Evolutionary conservation across 176 grass and related monocot genomes (phyloP).

Genomic region (Saccharum officinarum): DNA sequence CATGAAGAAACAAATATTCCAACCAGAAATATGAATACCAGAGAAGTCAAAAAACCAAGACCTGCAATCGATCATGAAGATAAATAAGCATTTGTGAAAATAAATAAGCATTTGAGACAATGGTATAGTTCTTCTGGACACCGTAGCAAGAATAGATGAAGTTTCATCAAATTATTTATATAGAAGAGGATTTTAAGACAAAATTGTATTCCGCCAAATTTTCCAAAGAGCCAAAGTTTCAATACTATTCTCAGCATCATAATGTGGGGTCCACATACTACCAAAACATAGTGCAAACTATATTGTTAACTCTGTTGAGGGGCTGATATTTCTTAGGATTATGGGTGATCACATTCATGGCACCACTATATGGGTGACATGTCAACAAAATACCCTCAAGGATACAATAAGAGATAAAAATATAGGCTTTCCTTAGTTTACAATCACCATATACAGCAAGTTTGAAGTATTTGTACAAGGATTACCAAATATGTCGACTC

Average conservation of each 20-base stretch:
- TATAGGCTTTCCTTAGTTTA: background rate
- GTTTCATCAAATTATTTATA: background rate
- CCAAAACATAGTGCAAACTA: slow-evolving; percentile 4
- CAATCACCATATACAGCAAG: background rate
- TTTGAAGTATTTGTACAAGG: background rate
- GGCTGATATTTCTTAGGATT: background rate
- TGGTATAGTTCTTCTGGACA: background rate
- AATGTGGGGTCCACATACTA: background rate
- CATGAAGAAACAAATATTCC: slow-evolving; percentile 99
- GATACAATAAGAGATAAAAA: background rate
- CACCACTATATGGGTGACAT: background rate
- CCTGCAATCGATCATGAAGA: slow-evolving; percentile 49
- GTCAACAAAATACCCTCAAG: background rate
- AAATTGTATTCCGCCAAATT: background rate
- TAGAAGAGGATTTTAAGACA: background rate
- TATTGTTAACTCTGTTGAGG: background rate
- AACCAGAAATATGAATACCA: slow-evolving; percentile 94
- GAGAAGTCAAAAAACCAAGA: slow-evolving; percentile 97
- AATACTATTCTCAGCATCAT: background rate
- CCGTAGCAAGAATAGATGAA: background rate
- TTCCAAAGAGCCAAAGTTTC: background rate
- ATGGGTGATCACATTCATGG: background rate
- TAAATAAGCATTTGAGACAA: background rate
- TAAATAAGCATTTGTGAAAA: no score
- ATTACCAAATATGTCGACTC: slow-evolving; percentile 93